phyloP scores from a whole-genome alignment of 805 yeast species.

The Alloascoidea hylecoeti region DNA sequence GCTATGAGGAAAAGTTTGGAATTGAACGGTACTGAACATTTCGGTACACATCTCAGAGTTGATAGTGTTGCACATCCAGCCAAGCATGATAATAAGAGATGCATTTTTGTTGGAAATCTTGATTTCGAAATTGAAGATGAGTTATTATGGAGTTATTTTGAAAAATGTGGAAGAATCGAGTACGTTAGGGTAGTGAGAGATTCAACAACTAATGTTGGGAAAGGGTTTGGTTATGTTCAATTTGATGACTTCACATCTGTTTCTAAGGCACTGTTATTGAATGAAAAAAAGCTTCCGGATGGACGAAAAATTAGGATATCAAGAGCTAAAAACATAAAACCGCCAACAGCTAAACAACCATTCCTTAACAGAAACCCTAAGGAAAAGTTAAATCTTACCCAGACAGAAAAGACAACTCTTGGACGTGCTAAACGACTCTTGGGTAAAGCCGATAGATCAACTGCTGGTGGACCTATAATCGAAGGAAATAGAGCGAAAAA shows the following conservation, averaged over 20 bases:
- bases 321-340: conserved; percentile 39
- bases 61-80: conserved; percentile 92
- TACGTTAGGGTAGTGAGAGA: conserved; percentile 87
- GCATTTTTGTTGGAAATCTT: conserved; percentile 85
- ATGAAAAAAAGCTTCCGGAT: conserved; percentile 44
- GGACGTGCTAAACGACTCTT: conserved; percentile 70
- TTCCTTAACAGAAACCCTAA: too few relatives aligned
- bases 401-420: conserved; percentile 48
- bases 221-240: conserved; percentile 95
- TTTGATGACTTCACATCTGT: conserved; percentile 50
- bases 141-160: conserved; percentile 71
- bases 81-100: conserved; percentile 67
- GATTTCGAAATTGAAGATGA: conserved; percentile 92
- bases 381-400: conserved; percentile 7
- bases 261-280: conserved; percentile 63
- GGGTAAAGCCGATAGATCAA: conserved; percentile 68
- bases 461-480: conserved; percentile 41
- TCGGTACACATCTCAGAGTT: conserved; percentile 69
- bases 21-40: conserved; percentile 56
- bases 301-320: conserved; percentile 61
- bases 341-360: conserved; percentile 10
- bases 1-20: conserved; percentile 26
- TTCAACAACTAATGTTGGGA: conserved; percentile 86
- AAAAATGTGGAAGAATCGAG: conserved; percentile 56
- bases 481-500: conserved; percentile 76